Conservation (phyloP, 352 stramenopile species). For the Pythium grandisporangium region DNA sequence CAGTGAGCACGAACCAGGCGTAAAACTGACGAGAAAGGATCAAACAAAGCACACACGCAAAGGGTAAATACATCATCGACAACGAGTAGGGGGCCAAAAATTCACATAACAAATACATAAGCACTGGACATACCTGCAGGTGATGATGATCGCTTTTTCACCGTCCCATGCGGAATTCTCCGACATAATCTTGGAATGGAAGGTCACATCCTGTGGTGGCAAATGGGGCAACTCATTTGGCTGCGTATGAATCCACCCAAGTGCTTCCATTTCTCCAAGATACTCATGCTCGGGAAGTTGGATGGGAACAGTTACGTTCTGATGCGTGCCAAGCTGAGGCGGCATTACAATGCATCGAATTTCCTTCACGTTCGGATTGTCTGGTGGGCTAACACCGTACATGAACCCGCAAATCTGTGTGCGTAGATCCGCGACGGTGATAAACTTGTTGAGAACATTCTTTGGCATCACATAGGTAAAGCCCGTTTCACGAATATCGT, state of each 20-base stretch:
- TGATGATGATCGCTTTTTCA: constrained; percentile 98
- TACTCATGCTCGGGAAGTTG: constrained; percentile 95
- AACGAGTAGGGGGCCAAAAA: not conserved
- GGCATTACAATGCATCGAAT: constrained; percentile 99
- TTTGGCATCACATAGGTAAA: constrained; percentile 99
- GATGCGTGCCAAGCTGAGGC: constrained; percentile 97
- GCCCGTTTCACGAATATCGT: constrained; percentile 96
- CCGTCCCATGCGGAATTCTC: constrained; percentile 96
- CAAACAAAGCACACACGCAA: too few relatives aligned
- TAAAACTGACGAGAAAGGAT: constrained; percentile 88
- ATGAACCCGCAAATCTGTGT: constrained; percentile 98
- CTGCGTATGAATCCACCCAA: constrained; percentile 99
- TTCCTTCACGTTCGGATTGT: constrained; percentile 99
- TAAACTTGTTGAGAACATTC: constrained; percentile 99
- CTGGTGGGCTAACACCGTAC: constrained; percentile 97
- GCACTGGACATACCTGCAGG: constrained; percentile 42
- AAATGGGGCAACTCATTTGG: constrained; percentile 97
- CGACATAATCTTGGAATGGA: constrained; percentile 95
- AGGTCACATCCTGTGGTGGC: constrained; percentile 93
- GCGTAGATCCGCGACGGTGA: constrained; percentile 95
- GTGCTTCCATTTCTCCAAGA: constrained; percentile 95
- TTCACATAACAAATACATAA: not conserved
- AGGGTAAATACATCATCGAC: too few relatives aligned
- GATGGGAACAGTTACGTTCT: constrained; percentile 96
- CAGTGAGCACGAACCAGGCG: constrained; percentile 98